These are phyloP conservation scores for Lactarius deliciosus DNA, from an alignment of 768 basidiomycete genomes.

Conservation along the genomic window DNA sequence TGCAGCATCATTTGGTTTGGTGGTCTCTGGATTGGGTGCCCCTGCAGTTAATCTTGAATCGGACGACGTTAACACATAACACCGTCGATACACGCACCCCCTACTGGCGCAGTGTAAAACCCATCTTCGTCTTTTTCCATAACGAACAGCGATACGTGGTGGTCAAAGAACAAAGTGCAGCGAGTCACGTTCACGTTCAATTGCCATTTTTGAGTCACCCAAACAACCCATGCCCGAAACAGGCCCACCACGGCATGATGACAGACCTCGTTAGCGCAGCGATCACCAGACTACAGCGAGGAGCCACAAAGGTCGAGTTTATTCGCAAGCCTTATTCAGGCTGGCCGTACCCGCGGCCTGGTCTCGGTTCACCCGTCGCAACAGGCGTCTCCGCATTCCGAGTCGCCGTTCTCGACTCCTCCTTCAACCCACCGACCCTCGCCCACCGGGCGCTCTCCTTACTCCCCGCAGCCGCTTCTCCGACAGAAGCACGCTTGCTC, in stretches of 20 bases:
- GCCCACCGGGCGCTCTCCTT: slow-evolving; percentile 78
- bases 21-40: slow-evolving; percentile 3
- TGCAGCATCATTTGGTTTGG: slow-evolving; percentile 7
- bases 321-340: slow-evolving; percentile 56
- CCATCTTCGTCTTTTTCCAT: slow-evolving; percentile 81
- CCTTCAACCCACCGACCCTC: slow-evolving; percentile 88
- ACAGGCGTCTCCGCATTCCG: slow-evolving; percentile 36
- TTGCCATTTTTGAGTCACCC: slow-evolving; percentile 1
- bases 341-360: slow-evolving; percentile 61
- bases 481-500: slow-evolving; percentile 72
- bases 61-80: neutral
- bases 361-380: slow-evolving; percentile 22
- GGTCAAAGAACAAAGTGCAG: slow-evolving; percentile 6
- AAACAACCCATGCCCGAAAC: neutral
- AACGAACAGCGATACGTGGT: slow-evolving; percentile 22
- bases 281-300: slow-evolving; percentile 43
- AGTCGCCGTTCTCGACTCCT: slow-evolving; percentile 83
- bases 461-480: slow-evolving; percentile 19
- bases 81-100: slow-evolving; percentile 40
- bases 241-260: neutral
- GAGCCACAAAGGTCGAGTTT: slow-evolving; percentile 53
- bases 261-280: slow-evolving; percentile 17
- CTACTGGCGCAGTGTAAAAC: slow-evolving; percentile 59
- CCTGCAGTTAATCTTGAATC: neutral
- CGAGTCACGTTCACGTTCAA: neutral